phyloP scores from a whole-genome alignment of 257 asterid species.

The Ophiorrhiza pumila region DNA sequence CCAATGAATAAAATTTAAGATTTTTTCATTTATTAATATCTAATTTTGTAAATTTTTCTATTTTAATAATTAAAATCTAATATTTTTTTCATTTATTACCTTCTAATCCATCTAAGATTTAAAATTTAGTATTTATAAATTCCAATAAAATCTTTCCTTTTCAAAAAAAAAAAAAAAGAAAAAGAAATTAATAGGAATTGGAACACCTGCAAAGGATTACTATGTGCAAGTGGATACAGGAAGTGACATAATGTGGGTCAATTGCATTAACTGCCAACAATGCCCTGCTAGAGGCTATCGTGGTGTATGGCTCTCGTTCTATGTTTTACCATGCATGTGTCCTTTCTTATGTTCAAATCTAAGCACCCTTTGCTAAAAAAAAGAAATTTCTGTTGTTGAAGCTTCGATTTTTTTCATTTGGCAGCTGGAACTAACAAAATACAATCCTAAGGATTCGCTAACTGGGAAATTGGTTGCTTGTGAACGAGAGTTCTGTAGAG shows the following conservation, averaged over 20 bases:
- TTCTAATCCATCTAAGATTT: too few species aligned
- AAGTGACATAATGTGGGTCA: slow-evolving; percentile 95
- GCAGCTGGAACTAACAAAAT: slow-evolving; percentile 88
- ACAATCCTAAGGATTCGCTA: slow-evolving; percentile 67
- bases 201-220: slow-evolving; percentile 89
- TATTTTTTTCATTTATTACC: too few species aligned
- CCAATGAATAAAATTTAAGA: too few species aligned
- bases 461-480: slow-evolving; percentile 70
- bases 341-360: slow-evolving; percentile 7
- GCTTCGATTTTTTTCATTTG: slow-evolving; percentile 22
- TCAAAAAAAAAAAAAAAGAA: too few species aligned
- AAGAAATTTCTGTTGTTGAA: neutral
- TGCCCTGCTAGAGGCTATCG: slow-evolving; percentile 92
- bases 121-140: too few species aligned
- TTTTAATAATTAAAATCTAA: too few species aligned
- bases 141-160: too few species aligned
- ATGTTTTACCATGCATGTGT: neutral
- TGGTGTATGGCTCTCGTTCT: slow-evolving; percentile 60
- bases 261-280: slow-evolving; percentile 81
- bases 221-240: slow-evolving; percentile 99
- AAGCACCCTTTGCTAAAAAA: slow-evolving; percentile 8
- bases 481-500: slow-evolving; percentile 59
- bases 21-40: too few species aligned
- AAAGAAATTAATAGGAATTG: slow-evolving; percentile 94
- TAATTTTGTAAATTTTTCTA: too few species aligned